These are phyloP conservation scores for Rhodotorula sp. DNA, from an alignment of 1,284 basidiomycete genomes.

Conservation along the genomic window DNA sequence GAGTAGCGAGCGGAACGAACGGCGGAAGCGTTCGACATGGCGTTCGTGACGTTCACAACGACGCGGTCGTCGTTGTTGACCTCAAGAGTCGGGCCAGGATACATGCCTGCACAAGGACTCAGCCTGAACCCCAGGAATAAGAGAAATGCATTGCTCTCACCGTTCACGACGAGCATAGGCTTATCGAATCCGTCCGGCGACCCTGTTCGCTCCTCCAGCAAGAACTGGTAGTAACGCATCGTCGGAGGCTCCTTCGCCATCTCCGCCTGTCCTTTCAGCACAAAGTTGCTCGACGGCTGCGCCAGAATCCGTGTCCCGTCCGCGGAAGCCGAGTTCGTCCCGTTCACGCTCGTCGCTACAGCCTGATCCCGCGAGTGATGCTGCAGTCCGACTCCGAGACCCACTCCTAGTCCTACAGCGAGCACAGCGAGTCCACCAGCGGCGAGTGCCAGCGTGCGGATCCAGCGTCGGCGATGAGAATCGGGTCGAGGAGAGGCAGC, in stretches of 20 bases:
- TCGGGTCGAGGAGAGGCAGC: neutral
- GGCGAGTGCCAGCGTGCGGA: too few relatives aligned
- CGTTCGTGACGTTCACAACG: slow-evolving; percentile 35
- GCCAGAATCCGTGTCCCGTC: neutral
- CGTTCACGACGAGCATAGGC: slow-evolving; percentile 39
- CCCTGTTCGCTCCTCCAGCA: slow-evolving; percentile 35
- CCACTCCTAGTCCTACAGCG: neutral
- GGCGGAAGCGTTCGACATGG: slow-evolving; percentile 25
- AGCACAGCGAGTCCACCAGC: neutral
- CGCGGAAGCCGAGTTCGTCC: too few relatives aligned
- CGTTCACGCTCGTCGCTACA: too few relatives aligned
- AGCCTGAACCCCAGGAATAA: neutral
- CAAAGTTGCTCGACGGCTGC: neutral
- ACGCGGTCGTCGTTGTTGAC: slow-evolving; percentile 34
- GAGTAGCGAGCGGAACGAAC: neutral
- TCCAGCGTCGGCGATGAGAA: neutral
- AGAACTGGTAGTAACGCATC: slow-evolving; percentile 26
- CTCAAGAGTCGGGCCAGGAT: slow-evolving; percentile 39
- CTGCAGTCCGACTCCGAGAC: neutral
- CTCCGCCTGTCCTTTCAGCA: neutral
- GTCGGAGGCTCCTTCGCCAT: slow-evolving; percentile 20
- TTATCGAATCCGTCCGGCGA: slow-evolving; percentile 34
- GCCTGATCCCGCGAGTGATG: too few relatives aligned
- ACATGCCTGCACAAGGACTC: slow-evolving; percentile 20
- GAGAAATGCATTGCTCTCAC: slow-evolving; percentile 5